Evolutionary conservation across 805 yeast genomes (phyloP), one percentile per base, ranked within the genome.

Genomic region (Ogataea paraovalis): DNA sequence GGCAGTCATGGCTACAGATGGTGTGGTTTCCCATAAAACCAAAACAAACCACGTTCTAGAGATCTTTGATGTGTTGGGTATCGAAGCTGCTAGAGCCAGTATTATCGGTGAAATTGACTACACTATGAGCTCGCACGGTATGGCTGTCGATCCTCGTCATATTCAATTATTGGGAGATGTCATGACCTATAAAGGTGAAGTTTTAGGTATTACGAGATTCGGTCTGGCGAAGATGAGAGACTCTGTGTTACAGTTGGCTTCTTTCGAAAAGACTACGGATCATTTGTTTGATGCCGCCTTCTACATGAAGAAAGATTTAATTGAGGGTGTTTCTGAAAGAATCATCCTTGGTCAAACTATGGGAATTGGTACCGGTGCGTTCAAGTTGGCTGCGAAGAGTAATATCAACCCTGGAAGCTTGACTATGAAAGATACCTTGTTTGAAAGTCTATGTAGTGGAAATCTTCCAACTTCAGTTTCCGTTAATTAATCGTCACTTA

Each of bases 61-160:
- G 66, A 90, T 92, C 53, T 81, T 79, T 56, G 80, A 81, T 54
- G 97, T 92, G 4, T 73, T 94, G 52, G 99, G 99, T 61, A 95
- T 94, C 54, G 99, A 94, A 67, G 99, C 99, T 2, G 99, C 99
- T 1, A 79, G 99, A 66, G 72, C 89, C 0, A 85, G 96, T 57
- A 94, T 94, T 65, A 86, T 94, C 64, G 82, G 82, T 53, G 99
- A 94, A 72, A 94, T 94, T 67, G 96, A 87, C 64, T 90, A 90
- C 64, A 94, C 99, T 46, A 94, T 94, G 99, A 83, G 96, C 64
- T 89, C 90, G 69, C 99, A 94, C 74, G 99, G 99, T 70, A 94
- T 94, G 99, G 88, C 96, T 66, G 97, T 94, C 43, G 99, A 94
- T 75, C 99, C 98, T 51, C 96, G 99, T 75, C 99, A 94, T 68